Conservation (phyloP, 768 basidiomycete species). For the Rhodotorula sphaerocarpa region DNA sequence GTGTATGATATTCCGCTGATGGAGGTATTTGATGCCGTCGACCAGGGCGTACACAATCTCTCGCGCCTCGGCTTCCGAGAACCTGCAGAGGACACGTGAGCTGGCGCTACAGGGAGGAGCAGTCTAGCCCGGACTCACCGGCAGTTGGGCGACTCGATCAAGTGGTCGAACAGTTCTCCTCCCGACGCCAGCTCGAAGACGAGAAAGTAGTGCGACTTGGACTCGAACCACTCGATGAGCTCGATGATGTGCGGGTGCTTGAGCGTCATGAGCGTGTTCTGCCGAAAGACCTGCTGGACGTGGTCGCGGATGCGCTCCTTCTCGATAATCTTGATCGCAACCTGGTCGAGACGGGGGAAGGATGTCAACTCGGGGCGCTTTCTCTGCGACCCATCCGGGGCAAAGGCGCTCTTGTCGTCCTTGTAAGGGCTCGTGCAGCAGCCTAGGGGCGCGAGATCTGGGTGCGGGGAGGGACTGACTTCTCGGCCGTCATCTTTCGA, state of each 20-base stretch:
- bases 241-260: slow-evolving; percentile 27
- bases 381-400: background rate
- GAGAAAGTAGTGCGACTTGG: slow-evolving; percentile 52
- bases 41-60: slow-evolving; percentile 27
- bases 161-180: slow-evolving; percentile 90
- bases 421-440: background rate
- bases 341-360: background rate
- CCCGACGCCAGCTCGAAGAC: slow-evolving; percentile 97
- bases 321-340: slow-evolving; percentile 33
- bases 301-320: slow-evolving; percentile 19
- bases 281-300: slow-evolving; percentile 21
- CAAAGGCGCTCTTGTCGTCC: too few species aligned
- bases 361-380: background rate
- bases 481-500: slow-evolving; percentile 12
- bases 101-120: slow-evolving; percentile 54
- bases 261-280: slow-evolving; percentile 23
- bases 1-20: slow-evolving; percentile 77
- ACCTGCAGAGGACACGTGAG: slow-evolving; percentile 46
- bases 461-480: background rate
- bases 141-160: slow-evolving; percentile 54
- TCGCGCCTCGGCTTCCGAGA: slow-evolving; percentile 27
- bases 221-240: slow-evolving; percentile 29
- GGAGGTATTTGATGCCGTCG: slow-evolving; percentile 84
- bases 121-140: slow-evolving; percentile 43
- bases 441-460: too few species aligned